Evolutionary conservation across 768 basidiomycete genomes (phyloP), one percentile per base, ranked within the genome.

Genomic region (Lactarius evosmus): DNA sequence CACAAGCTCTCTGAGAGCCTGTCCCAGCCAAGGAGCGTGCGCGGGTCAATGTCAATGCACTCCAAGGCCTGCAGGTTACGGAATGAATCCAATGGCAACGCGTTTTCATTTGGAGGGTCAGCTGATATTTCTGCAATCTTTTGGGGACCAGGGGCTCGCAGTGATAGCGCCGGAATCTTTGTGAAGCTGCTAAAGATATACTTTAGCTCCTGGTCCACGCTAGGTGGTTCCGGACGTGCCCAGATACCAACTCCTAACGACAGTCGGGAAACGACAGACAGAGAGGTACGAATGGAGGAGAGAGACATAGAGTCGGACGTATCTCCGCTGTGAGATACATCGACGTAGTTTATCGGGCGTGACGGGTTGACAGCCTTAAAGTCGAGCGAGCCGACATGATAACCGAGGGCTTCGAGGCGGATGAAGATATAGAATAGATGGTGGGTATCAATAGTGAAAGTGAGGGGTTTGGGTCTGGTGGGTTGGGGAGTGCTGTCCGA

Each of bases 121-220:
- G 83, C 79, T 4, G 80, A 77, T 12, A 93, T 79, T 72, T 93
- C 93, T 6, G 81, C 72, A 29, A 95, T 86, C 68, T 84, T 75
- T 60, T 84, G 85, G 54, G 80, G 80, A 51, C 83, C 83, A 0
- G 90, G 88, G 2, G 87, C 80, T 64, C 78, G 81, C 60, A 95
- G 75, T 7, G 79, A 76, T 41, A 96, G 78, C 1, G 93, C 88
- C 17, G 94, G 94, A 0, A 97, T 78, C 75, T 91, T 93, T 50
- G 93, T 97, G 78, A 96, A 93, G 72, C 87, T 84, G 72, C 92
- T 93, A 77, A 86, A 96, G 66, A 95, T 81, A 74, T 87, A 93
- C 73, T 86, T 93, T 73, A 96, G 85, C 70, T 93, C 89, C 2
- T 78, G 72, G 60, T 94, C 88, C 67, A 89, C 75, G 64, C 72